phyloP scores from a whole-genome alignment of 2,329 filamentous ascomycete species.

The Diplodia corticola region DNA sequence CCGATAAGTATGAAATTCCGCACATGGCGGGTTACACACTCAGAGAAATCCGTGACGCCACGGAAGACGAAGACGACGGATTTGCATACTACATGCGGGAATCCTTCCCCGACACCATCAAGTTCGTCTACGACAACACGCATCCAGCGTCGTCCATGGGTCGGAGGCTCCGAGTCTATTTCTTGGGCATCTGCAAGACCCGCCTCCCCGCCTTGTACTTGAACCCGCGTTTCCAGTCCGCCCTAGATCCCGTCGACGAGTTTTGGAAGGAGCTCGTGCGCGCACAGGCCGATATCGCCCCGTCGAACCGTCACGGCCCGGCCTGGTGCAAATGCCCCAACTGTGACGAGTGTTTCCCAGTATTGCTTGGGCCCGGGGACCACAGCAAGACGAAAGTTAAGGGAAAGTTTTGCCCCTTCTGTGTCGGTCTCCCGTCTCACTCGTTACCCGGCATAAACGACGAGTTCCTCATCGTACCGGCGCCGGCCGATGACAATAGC shows the following conservation, averaged over 20 bases:
- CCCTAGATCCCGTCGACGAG: neutral
- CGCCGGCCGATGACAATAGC: too few species aligned
- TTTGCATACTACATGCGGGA: too few species aligned
- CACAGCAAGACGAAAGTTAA: too few species aligned
- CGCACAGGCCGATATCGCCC: neutral
- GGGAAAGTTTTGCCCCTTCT: too few species aligned
- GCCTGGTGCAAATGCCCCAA: neutral
- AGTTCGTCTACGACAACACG: constrained; percentile 42
- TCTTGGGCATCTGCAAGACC: constrained; percentile 26
- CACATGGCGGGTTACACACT: neutral
- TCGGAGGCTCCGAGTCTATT: constrained; percentile 40
- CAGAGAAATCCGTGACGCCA: neutral
- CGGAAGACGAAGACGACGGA: neutral
- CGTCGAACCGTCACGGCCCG: neutral
- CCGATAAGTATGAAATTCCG: neutral
- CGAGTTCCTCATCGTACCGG: too few species aligned
- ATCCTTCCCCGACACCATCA: constrained; percentile 39
- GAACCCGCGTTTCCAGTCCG: neutral
- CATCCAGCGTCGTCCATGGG: constrained; percentile 34
- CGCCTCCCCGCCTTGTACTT: neutral
- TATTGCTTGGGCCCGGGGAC: neutral
- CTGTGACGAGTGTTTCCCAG: too few species aligned
- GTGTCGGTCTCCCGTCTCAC: too few species aligned
- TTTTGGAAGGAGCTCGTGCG: neutral
- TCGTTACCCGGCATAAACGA: too few species aligned